Percentiles rank a stretch among this genome's conserved stretches.
These are phyloP conservation scores for Globisporangium orthogonon DNA, from an alignment of 352 stramenopile species.

Conservation along the genomic window DNA sequence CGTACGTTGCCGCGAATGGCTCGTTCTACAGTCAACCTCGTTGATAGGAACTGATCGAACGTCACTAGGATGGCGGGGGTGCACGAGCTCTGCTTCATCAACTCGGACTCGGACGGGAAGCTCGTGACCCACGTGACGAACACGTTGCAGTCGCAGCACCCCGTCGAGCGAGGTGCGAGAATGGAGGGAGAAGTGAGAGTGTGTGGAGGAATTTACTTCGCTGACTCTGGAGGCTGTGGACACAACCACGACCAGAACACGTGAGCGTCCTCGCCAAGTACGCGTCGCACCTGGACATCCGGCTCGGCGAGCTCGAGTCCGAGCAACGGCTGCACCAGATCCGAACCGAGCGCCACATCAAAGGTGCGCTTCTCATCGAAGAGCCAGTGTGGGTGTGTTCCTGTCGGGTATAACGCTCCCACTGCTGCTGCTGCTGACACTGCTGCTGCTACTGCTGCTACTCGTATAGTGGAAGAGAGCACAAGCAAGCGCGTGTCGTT, in stretches of 20 bases:
- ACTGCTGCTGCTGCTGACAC: background rate
- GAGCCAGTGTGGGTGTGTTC: background rate
- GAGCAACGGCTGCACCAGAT: slow-evolving; percentile 74
- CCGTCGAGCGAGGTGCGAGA: slow-evolving; percentile 54
- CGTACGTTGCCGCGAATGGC: slow-evolving; percentile 21
- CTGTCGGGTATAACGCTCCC: background rate
- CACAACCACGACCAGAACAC: slow-evolving; percentile 31
- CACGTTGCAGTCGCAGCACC: slow-evolving; percentile 73
- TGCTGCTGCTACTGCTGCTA: too few relatives aligned
- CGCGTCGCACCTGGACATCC: slow-evolving; percentile 70
- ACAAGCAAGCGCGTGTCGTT: slow-evolving; percentile 76
- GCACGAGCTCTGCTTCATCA: slow-evolving; percentile 72
- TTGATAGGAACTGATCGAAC: too few relatives aligned
- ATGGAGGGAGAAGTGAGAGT: background rate
- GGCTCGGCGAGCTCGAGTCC: slow-evolving; percentile 72
- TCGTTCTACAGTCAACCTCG: too few relatives aligned
- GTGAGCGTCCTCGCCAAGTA: slow-evolving; percentile 80
- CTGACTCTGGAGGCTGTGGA: background rate
- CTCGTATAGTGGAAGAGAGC: slow-evolving; percentile 50
- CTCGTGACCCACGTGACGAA: slow-evolving; percentile 80
- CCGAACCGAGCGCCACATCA: slow-evolving; percentile 68
- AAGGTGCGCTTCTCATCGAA: slow-evolving; percentile 20
- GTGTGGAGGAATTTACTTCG: background rate
- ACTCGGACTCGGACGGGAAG: slow-evolving; percentile 63
- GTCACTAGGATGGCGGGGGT: slow-evolving; percentile 34